A percentile compares a stretch with the other conserved stretches of the same genome.
phyloP scores from a whole-genome alignment of 805 yeast species.

The Spathaspora sp. region DNA sequence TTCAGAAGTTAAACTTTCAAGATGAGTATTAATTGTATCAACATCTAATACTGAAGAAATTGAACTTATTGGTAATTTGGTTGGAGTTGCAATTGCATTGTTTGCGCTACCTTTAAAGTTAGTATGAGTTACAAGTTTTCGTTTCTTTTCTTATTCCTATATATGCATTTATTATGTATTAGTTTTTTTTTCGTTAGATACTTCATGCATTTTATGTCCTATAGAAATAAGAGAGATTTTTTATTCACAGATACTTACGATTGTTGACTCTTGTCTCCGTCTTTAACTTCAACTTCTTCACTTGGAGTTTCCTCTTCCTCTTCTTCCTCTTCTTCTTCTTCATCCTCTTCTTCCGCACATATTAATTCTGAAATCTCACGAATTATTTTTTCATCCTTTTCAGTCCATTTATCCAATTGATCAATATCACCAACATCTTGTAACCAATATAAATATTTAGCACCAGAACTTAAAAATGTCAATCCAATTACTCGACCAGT shows the following conservation, averaged over 20 bases:
- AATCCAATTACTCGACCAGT: conserved; percentile 77
- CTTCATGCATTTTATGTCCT: neutral
- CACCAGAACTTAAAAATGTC: conserved; percentile 61
- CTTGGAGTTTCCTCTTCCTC: conserved; percentile 14
- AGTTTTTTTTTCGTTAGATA: neutral
- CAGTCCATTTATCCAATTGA: conserved; percentile 52
- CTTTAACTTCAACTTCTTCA: conserved; percentile 4
- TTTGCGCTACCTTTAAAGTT: neutral
- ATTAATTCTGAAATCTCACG: conserved; percentile 47
- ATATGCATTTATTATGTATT: neutral
- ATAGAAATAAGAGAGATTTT: neutral
- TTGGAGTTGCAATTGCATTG: too few species aligned
- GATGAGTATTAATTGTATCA: conserved; percentile 26
- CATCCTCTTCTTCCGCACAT: conserved; percentile 30
- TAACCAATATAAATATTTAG: conserved; percentile 65
- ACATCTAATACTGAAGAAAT: conserved; percentile 33
- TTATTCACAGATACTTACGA: neutral
- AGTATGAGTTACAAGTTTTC: neutral
- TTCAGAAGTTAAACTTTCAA: conserved; percentile 27
- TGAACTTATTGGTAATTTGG: conserved; percentile 23
- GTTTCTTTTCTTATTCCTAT: neutral
- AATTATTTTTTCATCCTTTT: conserved; percentile 50
- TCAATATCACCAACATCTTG: conserved; percentile 72
- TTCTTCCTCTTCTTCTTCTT: conserved; percentile 16
- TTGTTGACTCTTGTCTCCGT: conserved; percentile 6